These are phyloP conservation scores for Apiotrichum mycotoxinovorans DNA, from an alignment of 1,284 basidiomycete genomes.

Conservation along the genomic window DNA sequence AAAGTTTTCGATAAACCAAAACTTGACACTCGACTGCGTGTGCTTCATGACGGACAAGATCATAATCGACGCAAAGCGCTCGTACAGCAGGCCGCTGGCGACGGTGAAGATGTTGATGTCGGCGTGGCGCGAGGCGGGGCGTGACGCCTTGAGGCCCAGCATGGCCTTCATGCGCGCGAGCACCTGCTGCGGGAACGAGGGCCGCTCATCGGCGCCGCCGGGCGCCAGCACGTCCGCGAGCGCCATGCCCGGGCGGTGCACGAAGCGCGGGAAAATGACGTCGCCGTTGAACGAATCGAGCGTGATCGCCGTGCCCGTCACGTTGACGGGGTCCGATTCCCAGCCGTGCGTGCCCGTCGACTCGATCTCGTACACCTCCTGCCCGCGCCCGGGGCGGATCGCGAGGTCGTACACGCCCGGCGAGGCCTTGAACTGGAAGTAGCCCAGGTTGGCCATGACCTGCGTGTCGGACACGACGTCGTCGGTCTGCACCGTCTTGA, in stretches of 20 bases:
- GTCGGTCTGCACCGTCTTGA: slow-evolving; percentile 52
- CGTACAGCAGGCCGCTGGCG: slow-evolving; percentile 91
- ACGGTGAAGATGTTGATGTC: slow-evolving; percentile 99
- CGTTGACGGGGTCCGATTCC: slow-evolving; percentile 66
- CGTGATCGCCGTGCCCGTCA: slow-evolving; percentile 64
- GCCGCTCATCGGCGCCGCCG: neutral
- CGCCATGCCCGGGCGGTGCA: slow-evolving; percentile 72
- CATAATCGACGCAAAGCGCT: slow-evolving; percentile 99
- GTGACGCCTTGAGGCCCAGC: slow-evolving; percentile 31
- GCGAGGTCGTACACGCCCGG: slow-evolving; percentile 82
- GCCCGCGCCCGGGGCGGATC: slow-evolving; percentile 75
- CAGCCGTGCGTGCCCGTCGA: slow-evolving; percentile 80
- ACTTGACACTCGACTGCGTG: slow-evolving; percentile 89
- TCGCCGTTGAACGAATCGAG: slow-evolving; percentile 82
- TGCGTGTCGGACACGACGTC: slow-evolving; percentile 71
- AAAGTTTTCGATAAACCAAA: slow-evolving; percentile 99
- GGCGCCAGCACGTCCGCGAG: slow-evolving; percentile 67
- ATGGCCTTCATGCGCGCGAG: slow-evolving; percentile 28
- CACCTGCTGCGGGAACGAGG: slow-evolving; percentile 29
- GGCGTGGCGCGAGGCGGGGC: slow-evolving; percentile 53
- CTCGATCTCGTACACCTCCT: slow-evolving; percentile 74
- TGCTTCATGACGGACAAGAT: slow-evolving; percentile 91
- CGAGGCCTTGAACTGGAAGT: slow-evolving; percentile 89
- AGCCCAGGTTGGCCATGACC: slow-evolving; percentile 92
- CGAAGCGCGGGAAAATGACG: slow-evolving; percentile 78